phyloP scores from a whole-genome alignment of 768 basidiomycete genomes.

The Tricholoma terreum region DNA sequence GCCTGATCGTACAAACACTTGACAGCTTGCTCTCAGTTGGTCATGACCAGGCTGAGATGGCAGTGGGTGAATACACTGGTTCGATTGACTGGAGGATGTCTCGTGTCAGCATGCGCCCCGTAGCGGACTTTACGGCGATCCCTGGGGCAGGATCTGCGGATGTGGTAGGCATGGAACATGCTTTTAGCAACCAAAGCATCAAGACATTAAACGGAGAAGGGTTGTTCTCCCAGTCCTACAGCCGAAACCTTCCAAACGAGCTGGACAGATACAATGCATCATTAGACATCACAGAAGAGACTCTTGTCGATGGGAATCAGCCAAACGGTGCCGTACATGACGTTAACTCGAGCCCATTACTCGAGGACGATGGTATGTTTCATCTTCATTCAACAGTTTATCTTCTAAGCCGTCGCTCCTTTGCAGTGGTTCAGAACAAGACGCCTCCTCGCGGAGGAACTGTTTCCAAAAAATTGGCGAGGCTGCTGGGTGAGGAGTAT shows the following conservation, averaged over 20 bases:
- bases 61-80: slow-evolving; percentile 66
- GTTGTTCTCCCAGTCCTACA: not conserved
- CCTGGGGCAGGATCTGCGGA: slow-evolving; percentile 31
- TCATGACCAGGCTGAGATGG: slow-evolving; percentile 67
- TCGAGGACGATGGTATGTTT: slow-evolving; percentile 40
- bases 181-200: slow-evolving; percentile 17
- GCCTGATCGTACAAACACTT: slow-evolving; percentile 53
- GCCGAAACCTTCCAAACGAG: slow-evolving; percentile 23
- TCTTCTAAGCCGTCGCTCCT: not conserved
- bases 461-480: slow-evolving; percentile 55
- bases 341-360: slow-evolving; percentile 22
- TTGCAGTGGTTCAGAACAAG: slow-evolving; percentile 18
- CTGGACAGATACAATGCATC: slow-evolving; percentile 2
- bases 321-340: not conserved
- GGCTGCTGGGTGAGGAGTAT: slow-evolving; percentile 62
- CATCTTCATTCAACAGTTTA: not conserved
- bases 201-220: slow-evolving; percentile 6
- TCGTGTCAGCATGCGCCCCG: slow-evolving; percentile 57
- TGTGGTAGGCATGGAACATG: slow-evolving; percentile 56
- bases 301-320: slow-evolving; percentile 9
- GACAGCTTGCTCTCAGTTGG: slow-evolving; percentile 62
- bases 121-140: slow-evolving; percentile 26
- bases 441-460: slow-evolving; percentile 28
- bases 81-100: slow-evolving; percentile 80
- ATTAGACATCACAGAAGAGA: slow-evolving; percentile 7